Conservation (phyloP, 2,329 filamentous ascomycete species). For the Parafenestella ontariensis region DNA sequence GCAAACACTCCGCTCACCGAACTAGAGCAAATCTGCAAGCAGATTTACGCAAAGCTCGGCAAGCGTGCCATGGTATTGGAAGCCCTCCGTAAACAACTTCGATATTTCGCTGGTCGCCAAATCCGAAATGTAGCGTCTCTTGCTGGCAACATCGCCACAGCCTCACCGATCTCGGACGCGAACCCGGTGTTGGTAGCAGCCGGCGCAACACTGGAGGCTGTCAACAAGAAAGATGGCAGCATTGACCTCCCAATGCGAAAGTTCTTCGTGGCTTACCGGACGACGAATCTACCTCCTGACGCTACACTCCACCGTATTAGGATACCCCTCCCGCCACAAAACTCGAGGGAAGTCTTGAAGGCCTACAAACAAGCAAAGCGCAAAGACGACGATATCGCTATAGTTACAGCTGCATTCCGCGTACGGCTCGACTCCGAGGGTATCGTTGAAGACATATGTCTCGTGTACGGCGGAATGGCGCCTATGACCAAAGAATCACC, state of each 20-base stretch:
- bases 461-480: conserved; percentile 95
- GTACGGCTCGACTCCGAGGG: conserved; percentile 73
- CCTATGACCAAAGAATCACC: conserved; percentile 84
- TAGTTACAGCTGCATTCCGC: conserved; percentile 85
- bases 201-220: conserved; percentile 79
- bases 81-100: conserved; percentile 89
- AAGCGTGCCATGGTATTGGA: conserved; percentile 46
- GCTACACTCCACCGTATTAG: conserved; percentile 82
- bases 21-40: conserved; percentile 79
- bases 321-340: conserved; percentile 71
- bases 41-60: conserved; percentile 64
- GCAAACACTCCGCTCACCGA: conserved; percentile 92
- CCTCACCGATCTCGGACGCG: conserved; percentile 92
- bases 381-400: conserved; percentile 97
- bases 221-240: conserved; percentile 68
- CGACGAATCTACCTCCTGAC: conserved; percentile 78
- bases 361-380: conserved; percentile 96
- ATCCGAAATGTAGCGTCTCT: conserved; percentile 95
- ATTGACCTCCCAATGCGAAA: conserved; percentile 73
- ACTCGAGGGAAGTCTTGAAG: conserved; percentile 78
- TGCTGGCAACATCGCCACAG: conserved; percentile 89
- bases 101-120: conserved; percentile 91
- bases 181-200: conserved; percentile 91
- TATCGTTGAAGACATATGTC: conserved; percentile 72
- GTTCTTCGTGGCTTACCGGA: conserved; percentile 90